Evolutionary conservation across 192 early-diverging fungal species (phyloP), one percentile per base, ranked within the genome.

Genomic region (Paraglomus brasilianum): DNA sequence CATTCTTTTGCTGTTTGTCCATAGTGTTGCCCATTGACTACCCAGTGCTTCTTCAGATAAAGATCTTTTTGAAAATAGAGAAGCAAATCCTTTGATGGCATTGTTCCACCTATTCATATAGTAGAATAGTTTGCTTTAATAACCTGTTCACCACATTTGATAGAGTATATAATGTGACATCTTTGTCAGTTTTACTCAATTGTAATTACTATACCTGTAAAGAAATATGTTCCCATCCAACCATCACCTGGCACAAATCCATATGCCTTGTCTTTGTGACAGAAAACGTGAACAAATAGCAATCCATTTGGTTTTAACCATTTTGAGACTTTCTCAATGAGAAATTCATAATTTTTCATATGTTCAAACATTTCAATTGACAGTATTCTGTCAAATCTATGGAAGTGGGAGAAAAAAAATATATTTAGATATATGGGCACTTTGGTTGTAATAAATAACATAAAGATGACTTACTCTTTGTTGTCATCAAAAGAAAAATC

Each of bases 311-410:
- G 78, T 19, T 70, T 72, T 38, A 89, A 73, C 87, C 87, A 89
- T 1, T 53, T 63, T 11, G 81, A 81, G 40, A 89, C 69, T 66
- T 87, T 87, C 17, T 22, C 13, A 58, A 88, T 79, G 15, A 88
- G 75, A 42, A 57, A 43, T 39, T 73, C 71, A 68, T 86, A 88
- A 72, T 87, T 85, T 60, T 87, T 88, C 85, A 87, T 87, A 70
- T 86, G 85, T 69, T 87, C 82, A 56, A 86, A 86, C 85, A 87
- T 87, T 72, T 87, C 85, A 61, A 87, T 79, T 5, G 73, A 76
- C 39, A 86, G 57, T 36, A 86, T 76, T 22, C 81, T 74, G 70
- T 87, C 83, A 58, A 84, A 86, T 40, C 78, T 83, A 72, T 9
- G 2, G 1, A 39, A 50, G 11, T 10, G 19, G 14, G 24, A 36